These are phyloP conservation scores for Fusarium anthophilum DNA, from an alignment of 2,329 filamentous ascomycete species.

Conservation along the genomic window DNA sequence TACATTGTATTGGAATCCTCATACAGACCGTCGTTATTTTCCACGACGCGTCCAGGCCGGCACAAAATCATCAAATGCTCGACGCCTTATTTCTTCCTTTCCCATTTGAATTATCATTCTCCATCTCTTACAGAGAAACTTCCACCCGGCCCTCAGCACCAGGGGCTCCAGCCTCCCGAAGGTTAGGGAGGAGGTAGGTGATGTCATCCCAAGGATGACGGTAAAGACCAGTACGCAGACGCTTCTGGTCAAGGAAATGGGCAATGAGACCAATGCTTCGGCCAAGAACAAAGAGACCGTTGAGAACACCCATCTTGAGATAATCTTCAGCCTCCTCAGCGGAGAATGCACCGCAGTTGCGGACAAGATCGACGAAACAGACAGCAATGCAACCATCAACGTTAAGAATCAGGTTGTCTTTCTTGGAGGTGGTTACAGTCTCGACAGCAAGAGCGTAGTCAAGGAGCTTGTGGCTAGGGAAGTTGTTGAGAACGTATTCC, in stretches of 20 bases:
- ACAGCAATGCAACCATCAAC: slow-evolving; percentile 98
- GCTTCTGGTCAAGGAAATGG: slow-evolving; percentile 99
- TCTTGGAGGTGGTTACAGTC: slow-evolving; percentile 98
- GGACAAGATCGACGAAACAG: slow-evolving; percentile 97
- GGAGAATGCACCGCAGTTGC: slow-evolving; percentile 97
- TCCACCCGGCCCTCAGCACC: slow-evolving; percentile 89
- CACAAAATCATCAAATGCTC: slow-evolving; percentile 48
- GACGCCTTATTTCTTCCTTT: slow-evolving; percentile 43
- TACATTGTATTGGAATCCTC: slow-evolving; percentile 50
- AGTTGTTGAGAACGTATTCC: slow-evolving; percentile 97
- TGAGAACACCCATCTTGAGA: slow-evolving; percentile 98
- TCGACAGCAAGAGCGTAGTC: slow-evolving; percentile 99
- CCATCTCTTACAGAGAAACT: slow-evolving; percentile 73
- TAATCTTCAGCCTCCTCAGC: slow-evolving; percentile 98
- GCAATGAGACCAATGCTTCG: slow-evolving; percentile 99
- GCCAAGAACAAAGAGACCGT: slow-evolving; percentile 98
- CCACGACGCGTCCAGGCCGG: slow-evolving; percentile 41
- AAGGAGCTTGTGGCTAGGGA: slow-evolving; percentile 97
- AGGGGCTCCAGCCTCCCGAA: slow-evolving; percentile 74
- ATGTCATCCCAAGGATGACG: slow-evolving; percentile 99
- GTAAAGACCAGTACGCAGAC: slow-evolving; percentile 97
- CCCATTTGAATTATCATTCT: slow-evolving; percentile 41
- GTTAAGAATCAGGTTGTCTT: slow-evolving; percentile 99
- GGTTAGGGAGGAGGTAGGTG: slow-evolving; percentile 88
- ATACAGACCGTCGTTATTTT: slow-evolving; percentile 47